Evolutionary conservation across 1,284 basidiomycete genomes (phyloP), one percentile per base, ranked within the genome.

Genomic region (Malassezia globosa): DNA sequence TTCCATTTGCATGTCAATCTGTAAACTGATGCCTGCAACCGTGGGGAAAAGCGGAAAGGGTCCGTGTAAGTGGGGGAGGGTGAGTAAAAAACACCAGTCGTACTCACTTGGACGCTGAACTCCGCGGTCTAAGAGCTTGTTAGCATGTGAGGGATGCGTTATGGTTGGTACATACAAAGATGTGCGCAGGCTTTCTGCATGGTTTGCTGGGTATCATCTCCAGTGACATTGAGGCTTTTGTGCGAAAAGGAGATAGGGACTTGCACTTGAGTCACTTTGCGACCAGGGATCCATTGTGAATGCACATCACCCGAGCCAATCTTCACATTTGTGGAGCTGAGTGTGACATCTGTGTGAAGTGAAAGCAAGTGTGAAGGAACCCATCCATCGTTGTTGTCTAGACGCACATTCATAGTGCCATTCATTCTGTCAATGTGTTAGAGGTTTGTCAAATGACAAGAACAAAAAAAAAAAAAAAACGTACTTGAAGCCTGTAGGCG

Each of bases 171-270:
- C 54, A 35, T 36, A 56, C 47, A 51, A n/a, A 38, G 34, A 36
- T 52, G 50, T 10, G 50, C 50, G 22, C 50, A 52, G 8, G 50
- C 50, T 6, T 42, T 23, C 27, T 47, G 44, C 31, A 52, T 46
- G 6, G 45, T 33, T 10, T 46, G 50, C 26, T 52, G 50, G 5
- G 46, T 42, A 16, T 36, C 39, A 26, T 52, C 50, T 22, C 50
- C 50, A 4, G 50, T 52, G 1, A 14, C 11, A 36, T 52, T 52
- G 1, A 47, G 34, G 25, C 44, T 47, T 27, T 29, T 35, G 37
- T 52, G 43, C 14, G 45, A 42, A 23, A 52, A 52, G 4, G 18
- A 8, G 4, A 52, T 29, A 10, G 39, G 44, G 7, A 52, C 34
- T 10, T 38, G 10, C 8, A 52, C 27, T 7, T 10, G 14, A 6